A percentile compares a stretch with the other conserved stretches of the same genome.
phyloP scores from a whole-genome alignment of 1,284 basidiomycete species.

The Microbotryum saponariae region DNA sequence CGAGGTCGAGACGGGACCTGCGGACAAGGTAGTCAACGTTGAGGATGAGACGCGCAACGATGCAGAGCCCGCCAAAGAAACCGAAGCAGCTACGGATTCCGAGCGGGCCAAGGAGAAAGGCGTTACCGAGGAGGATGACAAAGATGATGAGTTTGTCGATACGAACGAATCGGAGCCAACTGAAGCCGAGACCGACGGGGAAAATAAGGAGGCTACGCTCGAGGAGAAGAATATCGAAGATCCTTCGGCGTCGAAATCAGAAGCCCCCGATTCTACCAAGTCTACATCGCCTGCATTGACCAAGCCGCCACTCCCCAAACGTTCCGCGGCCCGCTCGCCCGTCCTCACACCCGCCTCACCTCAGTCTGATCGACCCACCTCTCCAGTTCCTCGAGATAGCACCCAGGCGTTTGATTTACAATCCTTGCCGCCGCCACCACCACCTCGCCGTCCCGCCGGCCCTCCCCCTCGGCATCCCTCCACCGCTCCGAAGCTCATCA shows the following conservation, averaged over 20 bases:
- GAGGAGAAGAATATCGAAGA: not conserved
- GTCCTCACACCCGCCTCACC: constrained; percentile 10
- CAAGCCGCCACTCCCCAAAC: constrained; percentile 6
- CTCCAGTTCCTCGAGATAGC: not conserved
- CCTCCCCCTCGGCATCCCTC: not conserved
- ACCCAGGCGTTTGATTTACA: too few species aligned
- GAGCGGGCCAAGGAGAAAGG: not conserved
- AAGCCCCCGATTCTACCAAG: not conserved
- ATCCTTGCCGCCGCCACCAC: not conserved
- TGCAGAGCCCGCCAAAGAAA: not conserved
- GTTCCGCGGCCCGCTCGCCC: not conserved
- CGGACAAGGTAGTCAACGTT: not conserved
- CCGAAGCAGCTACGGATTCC: not conserved
- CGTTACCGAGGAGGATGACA: constrained; percentile 2
- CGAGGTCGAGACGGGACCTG: not conserved
- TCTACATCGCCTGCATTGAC: not conserved
- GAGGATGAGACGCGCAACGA: not conserved
- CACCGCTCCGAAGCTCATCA: too few species aligned
- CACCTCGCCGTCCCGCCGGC: not conserved
- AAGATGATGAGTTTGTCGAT: constrained; percentile 5
- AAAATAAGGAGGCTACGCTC: not conserved
- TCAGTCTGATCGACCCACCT: not conserved
- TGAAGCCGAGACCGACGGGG: not conserved
- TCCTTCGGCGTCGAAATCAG: too few species aligned
- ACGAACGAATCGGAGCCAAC: constrained; percentile 7